A percentile compares a stretch with the other conserved stretches of the same genome.
phyloP scores from a whole-genome alignment of 1,284 basidiomycete genomes.

The Cryptococcus jaspeensis region DNA sequence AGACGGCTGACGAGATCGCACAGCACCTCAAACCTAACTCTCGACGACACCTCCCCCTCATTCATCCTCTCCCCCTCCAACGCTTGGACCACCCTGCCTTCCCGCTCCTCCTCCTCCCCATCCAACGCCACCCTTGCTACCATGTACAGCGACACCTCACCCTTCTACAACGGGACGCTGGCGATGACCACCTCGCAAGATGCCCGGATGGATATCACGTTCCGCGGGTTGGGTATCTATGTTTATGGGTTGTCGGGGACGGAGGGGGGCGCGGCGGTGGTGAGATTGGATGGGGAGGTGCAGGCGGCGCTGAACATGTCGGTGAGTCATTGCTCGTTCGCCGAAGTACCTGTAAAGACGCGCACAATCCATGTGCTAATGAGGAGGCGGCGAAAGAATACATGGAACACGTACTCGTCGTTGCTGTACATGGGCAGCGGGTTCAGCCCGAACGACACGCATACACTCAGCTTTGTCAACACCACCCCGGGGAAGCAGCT shows the following conservation, averaged over 20 bases:
- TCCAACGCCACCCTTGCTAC: constrained; percentile 1
- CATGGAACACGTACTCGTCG: constrained; percentile 28
- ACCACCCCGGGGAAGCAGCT: constrained; percentile 18
- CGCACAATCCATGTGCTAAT: background rate
- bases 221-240: constrained; percentile 19
- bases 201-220: constrained; percentile 8
- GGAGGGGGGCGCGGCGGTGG: constrained; percentile 16
- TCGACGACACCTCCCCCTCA: constrained; percentile 23
- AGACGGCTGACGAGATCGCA: no score
- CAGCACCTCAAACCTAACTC: constrained; percentile 19
- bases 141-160: constrained; percentile 2
- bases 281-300: constrained; percentile 23
- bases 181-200: constrained; percentile 1
- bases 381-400: constrained; percentile 9
- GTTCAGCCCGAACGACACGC: constrained; percentile 17
- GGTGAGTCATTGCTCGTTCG: no score
- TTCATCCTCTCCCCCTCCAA: constrained; percentile 19
- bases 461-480: constrained; percentile 25
- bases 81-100: constrained; percentile 20
- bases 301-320: constrained; percentile 16
- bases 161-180: constrained; percentile 6
- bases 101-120: background rate
- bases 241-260: constrained; percentile 26
- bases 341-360: background rate
- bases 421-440: constrained; percentile 29